Conservation (phyloP, 1,284 basidiomycete genomes). For the Ceratorhiza oryzae-sativae region DNA sequence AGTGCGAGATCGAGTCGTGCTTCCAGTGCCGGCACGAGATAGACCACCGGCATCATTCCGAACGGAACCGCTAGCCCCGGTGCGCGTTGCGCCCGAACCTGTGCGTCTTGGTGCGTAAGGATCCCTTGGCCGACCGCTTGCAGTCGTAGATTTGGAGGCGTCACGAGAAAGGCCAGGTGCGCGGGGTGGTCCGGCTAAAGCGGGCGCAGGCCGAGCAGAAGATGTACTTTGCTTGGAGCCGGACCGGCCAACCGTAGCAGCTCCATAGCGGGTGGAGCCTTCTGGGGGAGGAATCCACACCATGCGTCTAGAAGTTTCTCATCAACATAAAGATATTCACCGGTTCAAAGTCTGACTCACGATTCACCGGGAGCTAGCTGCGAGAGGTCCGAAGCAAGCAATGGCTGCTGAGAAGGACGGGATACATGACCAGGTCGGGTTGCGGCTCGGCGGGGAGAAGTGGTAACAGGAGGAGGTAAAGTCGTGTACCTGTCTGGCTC, state of each 20-base stretch:
- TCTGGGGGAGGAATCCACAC: constrained; percentile 36
- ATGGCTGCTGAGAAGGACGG: constrained; percentile 34
- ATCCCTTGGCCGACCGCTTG: constrained; percentile 18
- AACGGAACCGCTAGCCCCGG: constrained; percentile 12
- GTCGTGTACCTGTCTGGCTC: constrained; percentile 25
- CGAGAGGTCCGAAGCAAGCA: constrained; percentile 18
- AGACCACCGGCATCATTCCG: constrained; percentile 16
- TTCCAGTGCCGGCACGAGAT: constrained; percentile 33
- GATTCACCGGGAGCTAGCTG: constrained; percentile 35
- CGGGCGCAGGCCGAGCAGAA: constrained; percentile 21
- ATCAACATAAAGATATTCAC: not conserved
- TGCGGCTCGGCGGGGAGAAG: constrained; percentile 34
- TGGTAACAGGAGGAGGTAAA: constrained; percentile 42
- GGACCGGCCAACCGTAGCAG: constrained; percentile 34
- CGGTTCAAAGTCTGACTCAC: constrained; percentile 10
- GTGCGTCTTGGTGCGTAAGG: constrained; percentile 20
- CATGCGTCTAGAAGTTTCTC: constrained; percentile 24
- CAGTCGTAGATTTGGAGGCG: constrained; percentile 31
- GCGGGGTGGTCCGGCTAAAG: not conserved
- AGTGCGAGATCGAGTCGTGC: constrained; percentile 26
- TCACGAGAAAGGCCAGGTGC: constrained; percentile 20
- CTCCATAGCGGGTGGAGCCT: constrained; percentile 30
- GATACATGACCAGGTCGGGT: constrained; percentile 31
- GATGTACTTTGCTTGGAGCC: constrained; percentile 38
- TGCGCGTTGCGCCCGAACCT: constrained; percentile 24